Evolutionary conservation across 2,329 filamentous ascomycete genomes (phyloP).

Genomic region (Diaporthe nobilis): DNA sequence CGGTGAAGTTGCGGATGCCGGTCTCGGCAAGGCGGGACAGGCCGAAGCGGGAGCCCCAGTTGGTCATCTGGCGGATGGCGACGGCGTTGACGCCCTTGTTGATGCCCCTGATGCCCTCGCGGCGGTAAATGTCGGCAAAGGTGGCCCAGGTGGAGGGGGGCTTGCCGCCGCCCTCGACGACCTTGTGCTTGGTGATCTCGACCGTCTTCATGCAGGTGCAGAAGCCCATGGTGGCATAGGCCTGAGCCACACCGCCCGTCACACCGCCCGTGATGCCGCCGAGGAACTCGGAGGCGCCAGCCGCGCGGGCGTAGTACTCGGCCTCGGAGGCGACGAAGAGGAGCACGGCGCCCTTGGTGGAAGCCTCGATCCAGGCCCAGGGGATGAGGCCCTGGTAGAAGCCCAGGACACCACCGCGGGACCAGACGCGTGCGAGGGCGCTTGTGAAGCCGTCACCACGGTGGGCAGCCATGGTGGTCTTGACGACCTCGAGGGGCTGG

Average conservation of each 20-base stretch:
- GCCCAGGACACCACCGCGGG: slow-evolving; percentile 91
- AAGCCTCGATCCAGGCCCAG: slow-evolving; percentile 99
- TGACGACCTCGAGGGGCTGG: slow-evolving; percentile 96
- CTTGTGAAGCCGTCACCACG: slow-evolving; percentile 87
- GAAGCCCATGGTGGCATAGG: slow-evolving; percentile 99
- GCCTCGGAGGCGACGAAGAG: slow-evolving; percentile 99
- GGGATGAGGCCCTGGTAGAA: slow-evolving; percentile 99
- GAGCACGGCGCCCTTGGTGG: slow-evolving; percentile 98
- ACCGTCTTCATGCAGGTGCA: slow-evolving; percentile 99
- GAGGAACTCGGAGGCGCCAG: slow-evolving; percentile 88
- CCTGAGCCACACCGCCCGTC: slow-evolving; percentile 94
- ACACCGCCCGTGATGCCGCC: slow-evolving; percentile 93
- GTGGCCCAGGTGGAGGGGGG: slow-evolving; percentile 93
- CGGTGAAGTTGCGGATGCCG: slow-evolving; percentile 82
- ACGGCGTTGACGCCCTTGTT: slow-evolving; percentile 99
- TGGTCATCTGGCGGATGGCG: slow-evolving; percentile 98
- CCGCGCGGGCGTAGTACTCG: slow-evolving; percentile 90
- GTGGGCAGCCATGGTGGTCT: slow-evolving; percentile 99
- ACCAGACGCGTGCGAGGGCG: slow-evolving; percentile 90
- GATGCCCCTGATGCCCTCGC: slow-evolving; percentile 94
- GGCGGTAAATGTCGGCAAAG: slow-evolving; percentile 97
- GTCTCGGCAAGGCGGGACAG: slow-evolving; percentile 92
- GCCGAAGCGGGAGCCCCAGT: slow-evolving; percentile 98
- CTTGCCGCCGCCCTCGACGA: slow-evolving; percentile 85
- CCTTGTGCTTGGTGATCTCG: slow-evolving; percentile 98